These are phyloP conservation scores for Mucor plumbeus DNA, from an alignment of 371 early-diverging fungal genomes.

Conservation along the genomic window DNA sequence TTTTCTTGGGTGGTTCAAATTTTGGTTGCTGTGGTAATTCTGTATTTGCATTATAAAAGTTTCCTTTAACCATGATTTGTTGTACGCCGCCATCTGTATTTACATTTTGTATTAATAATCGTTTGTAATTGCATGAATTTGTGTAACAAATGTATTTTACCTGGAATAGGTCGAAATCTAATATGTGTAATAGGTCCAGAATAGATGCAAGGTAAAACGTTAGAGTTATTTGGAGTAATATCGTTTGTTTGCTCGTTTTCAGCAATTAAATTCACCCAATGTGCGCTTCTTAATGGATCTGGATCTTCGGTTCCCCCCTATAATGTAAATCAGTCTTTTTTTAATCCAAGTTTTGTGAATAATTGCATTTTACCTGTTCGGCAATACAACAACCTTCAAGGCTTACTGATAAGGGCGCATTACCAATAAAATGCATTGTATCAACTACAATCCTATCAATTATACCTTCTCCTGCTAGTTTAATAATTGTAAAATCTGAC, in stretches of 20 bases:
- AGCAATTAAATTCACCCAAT: constrained; percentile 3
- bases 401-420: neutral
- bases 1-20: neutral
- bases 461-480: neutral
- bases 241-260: neutral
- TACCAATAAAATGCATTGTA: constrained; percentile 14
- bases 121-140: neutral
- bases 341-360: neutral
- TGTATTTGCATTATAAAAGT: neutral
- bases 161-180: constrained; percentile 9
- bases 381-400: constrained; percentile 3
- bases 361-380: neutral
- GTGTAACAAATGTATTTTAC: neutral
- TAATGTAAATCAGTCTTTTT: neutral
- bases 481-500: neutral
- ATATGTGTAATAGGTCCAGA: neutral
- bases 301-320: neutral
- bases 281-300: neutral
- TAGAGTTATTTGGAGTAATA: constrained; percentile 1
- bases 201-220: constrained; percentile 4
- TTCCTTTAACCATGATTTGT: constrained; percentile 9
- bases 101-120: neutral
- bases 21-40: neutral
- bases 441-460: constrained; percentile 8
- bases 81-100: constrained; percentile 9